Base-by-base conservation (phyloP, 495 filamentous ascomycete species). In the Xylaria venustula region DNA sequence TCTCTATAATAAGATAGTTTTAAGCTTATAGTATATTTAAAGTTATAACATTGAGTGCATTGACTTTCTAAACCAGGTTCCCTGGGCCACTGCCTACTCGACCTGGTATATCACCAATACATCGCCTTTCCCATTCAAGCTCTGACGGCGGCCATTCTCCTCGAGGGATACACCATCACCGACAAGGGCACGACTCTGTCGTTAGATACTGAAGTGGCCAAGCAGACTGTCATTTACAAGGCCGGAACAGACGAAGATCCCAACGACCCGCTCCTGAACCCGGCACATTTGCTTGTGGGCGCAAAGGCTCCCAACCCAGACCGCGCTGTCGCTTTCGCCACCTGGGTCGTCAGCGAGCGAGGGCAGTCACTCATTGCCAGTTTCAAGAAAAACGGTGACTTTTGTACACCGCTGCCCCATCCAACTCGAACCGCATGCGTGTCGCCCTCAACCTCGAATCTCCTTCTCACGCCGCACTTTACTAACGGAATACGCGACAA, bases 71-170 rank as follows among this genome's bases (percentile, higher is more conserved):
- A 23, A 22, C 9, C 51, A 75, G 71, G 71, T 75, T 12, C 78
- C 77, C 15, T 79, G 76, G 75, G 74, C 76, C 2, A 75, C 66
- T 0, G 57, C 67, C 9, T 71, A 71, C 60, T 77, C 78, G 0
- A 73, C 66, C 15, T 82, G 76, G n/a, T n/a, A 78, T 81, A 80
- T 54, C 76, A 82, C 60, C 72, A 74, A 61, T 79, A 71, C 57
- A 71, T 75, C 34, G 73, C 69, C 7, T 80, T 77, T 46, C 79
- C 78, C 0, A 64, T 77, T 42, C 71, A 78, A 61, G 76, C 77
- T 3, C 52, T 81, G 25, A 72, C 51, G 9, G 68, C 71, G 0
- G 76, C 77, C 0, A 67, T 70, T 22, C 34, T 62, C 0, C 63
- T 80, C 8, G 34, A 70, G 3, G 76, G 78, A 52, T 81, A 80